Percentiles rank a stretch among this genome's conserved stretches.
Evolutionary conservation across 495 filamentous ascomycete species (phyloP).

Genomic region (Podospora appendiculata): DNA sequence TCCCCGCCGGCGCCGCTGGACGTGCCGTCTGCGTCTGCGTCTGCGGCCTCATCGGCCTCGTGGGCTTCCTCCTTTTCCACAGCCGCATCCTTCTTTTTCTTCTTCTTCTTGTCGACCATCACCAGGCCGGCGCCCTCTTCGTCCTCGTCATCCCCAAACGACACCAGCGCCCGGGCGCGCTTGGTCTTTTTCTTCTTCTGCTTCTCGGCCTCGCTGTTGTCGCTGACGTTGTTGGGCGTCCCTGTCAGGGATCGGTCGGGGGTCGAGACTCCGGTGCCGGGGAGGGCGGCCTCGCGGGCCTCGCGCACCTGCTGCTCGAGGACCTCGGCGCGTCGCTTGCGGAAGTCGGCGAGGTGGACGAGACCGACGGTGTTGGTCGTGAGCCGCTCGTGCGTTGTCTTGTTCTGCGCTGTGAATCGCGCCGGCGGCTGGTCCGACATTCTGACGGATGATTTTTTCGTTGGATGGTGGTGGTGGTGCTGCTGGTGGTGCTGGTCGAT

Average conservation of each 20-base stretch:
- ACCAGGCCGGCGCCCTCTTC: conserved; percentile 5
- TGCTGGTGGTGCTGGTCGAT: not conserved
- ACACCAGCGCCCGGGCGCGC: conserved; percentile 28
- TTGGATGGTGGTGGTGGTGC: not conserved
- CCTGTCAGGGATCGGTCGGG: conserved; percentile 31
- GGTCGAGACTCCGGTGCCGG: conserved; percentile 26
- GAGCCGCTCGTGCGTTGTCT: conserved; percentile 83
- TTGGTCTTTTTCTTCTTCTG: conserved; percentile 32
- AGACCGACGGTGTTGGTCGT: conserved; percentile 90
- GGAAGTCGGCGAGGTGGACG: conserved; percentile 87
- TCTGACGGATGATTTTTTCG: not conserved
- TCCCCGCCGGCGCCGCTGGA: not conserved
- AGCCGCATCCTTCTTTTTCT: conserved; percentile 24
- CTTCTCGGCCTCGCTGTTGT: conserved; percentile 38
- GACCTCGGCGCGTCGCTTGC: conserved; percentile 91
- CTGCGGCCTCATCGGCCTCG: conserved; percentile 26
- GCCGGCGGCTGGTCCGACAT: conserved; percentile 26
- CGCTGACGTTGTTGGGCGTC: conserved; percentile 29
- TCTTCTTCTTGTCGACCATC: conserved; percentile 33
- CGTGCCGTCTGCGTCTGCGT: conserved; percentile 17
- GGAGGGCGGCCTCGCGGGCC: conserved; percentile 55
- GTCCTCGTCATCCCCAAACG: conserved; percentile 33
- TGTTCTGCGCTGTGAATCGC: conserved; percentile 71
- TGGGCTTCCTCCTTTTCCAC: not conserved
- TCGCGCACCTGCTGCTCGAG: conserved; percentile 85